Base-by-base conservation (phyloP, 306 rosid species). In the Sicyos baderoa region DNA sequence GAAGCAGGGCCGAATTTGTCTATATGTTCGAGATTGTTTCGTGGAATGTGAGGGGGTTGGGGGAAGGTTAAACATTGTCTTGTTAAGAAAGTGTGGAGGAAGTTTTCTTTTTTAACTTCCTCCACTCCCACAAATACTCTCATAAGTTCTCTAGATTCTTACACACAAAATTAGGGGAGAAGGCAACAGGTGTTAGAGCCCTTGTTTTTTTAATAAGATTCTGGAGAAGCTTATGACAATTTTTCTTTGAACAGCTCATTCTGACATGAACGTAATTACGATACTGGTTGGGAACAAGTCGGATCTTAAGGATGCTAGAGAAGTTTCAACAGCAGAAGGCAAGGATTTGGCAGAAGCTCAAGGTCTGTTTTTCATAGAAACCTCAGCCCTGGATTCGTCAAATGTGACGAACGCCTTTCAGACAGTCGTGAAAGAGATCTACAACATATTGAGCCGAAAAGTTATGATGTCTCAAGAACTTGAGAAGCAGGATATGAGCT, bases 261-360 rank as follows among this genome's bases (percentile, higher is more conserved):
- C 97, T 23, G 97, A 89, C 81, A 93, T 93, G 98, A 93, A 93
- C 75, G 96, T 93, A 51, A 96, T 89, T 29, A 88, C 94, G 0
- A 88, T 93, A 78, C 98, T 93, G 74, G 89, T 93, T 21, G 98
- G 98, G 71, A 93, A 93, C 89, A 93, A 93, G 79, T 87, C 91
- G 21, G 98, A 93, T 86, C 95, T 89, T 25, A 87, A 86, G 83
- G 97, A 92, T 68, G 89, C 94, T 37, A 87, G 98, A 89, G 98
- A 93, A 79, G 98, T 93, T 63, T 45, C 91, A 29, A 89, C 96
- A 2, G 77, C 95, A 0, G 96, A 93, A 86, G 98, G 98, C 60
- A 93, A 84, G 83, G 75, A 80, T 66, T 84, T 93, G 77, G 98
- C 98, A 7, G 94, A 93, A 83, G 95, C 95, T 7, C 86, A 89